These are phyloP conservation scores for Leccinum rimulosum DNA, from an alignment of 768 basidiomycete genomes.

Conservation along the genomic window DNA sequence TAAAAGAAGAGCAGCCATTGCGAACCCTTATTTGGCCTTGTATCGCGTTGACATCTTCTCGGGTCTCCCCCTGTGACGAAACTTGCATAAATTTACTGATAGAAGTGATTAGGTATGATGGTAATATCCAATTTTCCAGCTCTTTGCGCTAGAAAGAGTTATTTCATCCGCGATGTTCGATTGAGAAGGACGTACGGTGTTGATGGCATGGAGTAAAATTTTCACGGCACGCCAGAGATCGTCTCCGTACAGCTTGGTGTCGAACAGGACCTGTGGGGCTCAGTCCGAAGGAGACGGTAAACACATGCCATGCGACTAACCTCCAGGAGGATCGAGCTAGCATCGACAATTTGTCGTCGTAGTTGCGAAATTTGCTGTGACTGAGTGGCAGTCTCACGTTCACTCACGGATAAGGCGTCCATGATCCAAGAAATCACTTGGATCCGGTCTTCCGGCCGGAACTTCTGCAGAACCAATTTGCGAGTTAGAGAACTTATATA, in stretches of 20 bases:
- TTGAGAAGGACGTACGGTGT: constrained; percentile 22
- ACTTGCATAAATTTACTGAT: constrained; percentile 33
- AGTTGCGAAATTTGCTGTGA: constrained; percentile 33
- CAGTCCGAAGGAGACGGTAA: constrained; percentile 2
- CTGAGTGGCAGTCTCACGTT: constrained; percentile 26
- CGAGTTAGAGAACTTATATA: constrained; percentile 44
- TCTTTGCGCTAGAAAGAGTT: constrained; percentile 42
- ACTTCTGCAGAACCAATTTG: constrained; percentile 47
- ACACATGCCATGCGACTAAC: constrained; percentile 28
- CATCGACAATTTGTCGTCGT: constrained; percentile 49
- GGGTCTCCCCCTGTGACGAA: constrained; percentile 21
- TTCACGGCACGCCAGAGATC: constrained; percentile 26
- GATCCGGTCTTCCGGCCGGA: constrained; percentile 42
- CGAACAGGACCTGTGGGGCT: constrained; percentile 16
- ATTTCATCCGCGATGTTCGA: constrained; percentile 16
- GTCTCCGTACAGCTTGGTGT: constrained; percentile 24
- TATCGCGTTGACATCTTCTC: constrained; percentile 31
- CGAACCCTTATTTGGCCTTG: constrained; percentile 56
- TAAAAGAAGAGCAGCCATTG: constrained; percentile 41
- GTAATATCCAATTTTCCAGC: constrained; percentile 41
- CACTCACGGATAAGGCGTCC: constrained; percentile 41
- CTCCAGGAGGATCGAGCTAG: constrained; percentile 46
- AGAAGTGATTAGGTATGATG: constrained; percentile 37
- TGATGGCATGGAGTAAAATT: constrained; percentile 21
- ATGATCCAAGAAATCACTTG: constrained; percentile 47